Base-by-base conservation (phyloP, 768 basidiomycete genomes). In the Neoboletus subvelutipes region DNA sequence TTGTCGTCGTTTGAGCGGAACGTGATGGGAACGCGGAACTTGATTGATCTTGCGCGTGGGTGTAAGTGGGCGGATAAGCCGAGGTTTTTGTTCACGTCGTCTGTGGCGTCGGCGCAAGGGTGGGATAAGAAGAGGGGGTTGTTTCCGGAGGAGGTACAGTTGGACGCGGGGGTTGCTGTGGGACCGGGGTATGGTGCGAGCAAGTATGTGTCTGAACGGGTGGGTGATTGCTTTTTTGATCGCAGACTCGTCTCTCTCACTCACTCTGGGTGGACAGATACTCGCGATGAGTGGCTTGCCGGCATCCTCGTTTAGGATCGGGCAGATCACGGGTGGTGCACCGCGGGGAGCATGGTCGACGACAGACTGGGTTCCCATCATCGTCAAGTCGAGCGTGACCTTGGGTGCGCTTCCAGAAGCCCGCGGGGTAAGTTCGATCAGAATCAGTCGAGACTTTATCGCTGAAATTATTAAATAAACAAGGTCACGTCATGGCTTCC, bases 1-100 rank as follows among this genome's bases (percentile, higher is more conserved):
- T 65, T 83, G 31, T 67, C 74, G 0, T 82, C 81, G 4, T 84
- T 83, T 52, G 81, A 83, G 56, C 59, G 75, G 5, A 77, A 81
- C 59, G 68, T 85, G 34, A 68, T 66, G 20, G 78, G 79, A 26
- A 79, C 76, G 4, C 72, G 79, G 29, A 1, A 31, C 26, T 40
- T 59, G 50, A 55, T 60, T 6, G 57, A 52, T 56, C 62, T 50
- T 54, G 72, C 74, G 6, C 69, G 74, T 0, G 64, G 63, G 5
- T 75, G 74, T 34, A 61, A 47, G 8, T 59, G 54, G 37, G 36
- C 60, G 3, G 28, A 41, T 42, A 71, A 71, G 20, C 62, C 76
- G 1, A 70, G 70, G 17, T 64, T 80, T 52, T 48, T 80, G 39
- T 82, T 80, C 58, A 76, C 74, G 11, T 74, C 72, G 8, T 78